Conservation (phyloP, 148 eudicot species). For the Heliamphora exappendiculata region DNA sequence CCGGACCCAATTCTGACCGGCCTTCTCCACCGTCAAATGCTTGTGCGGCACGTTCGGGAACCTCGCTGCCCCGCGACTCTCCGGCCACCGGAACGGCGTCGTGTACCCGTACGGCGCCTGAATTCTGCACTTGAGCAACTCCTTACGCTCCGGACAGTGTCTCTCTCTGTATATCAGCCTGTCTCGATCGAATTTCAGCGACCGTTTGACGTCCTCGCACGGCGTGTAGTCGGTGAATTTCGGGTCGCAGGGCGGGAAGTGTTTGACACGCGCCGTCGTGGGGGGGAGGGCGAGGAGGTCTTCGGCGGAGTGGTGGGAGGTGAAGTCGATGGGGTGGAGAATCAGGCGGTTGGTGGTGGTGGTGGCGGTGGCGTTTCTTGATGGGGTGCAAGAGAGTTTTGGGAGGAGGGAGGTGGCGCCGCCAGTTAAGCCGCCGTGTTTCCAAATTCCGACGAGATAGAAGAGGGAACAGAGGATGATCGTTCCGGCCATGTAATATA, state of each 20-base stretch:
- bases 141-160: slow-evolving; percentile 58
- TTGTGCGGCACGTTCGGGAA: slow-evolving; percentile 89
- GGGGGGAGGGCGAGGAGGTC: slow-evolving; percentile 14
- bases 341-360: background rate
- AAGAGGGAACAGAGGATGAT: slow-evolving; percentile 29
- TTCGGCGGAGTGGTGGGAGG: slow-evolving; percentile 44
- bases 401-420: slow-evolving; percentile 18
- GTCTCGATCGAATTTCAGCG: slow-evolving; percentile 48
- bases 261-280: slow-evolving; percentile 26
- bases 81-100: slow-evolving; percentile 79
- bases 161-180: slow-evolving; percentile 55
- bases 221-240: slow-evolving; percentile 65
- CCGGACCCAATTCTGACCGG: slow-evolving; percentile 90
- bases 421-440: slow-evolving; percentile 24
- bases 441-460: slow-evolving; percentile 34
- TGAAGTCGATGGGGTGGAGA: slow-evolving; percentile 70
- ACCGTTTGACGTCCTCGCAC: slow-evolving; percentile 58
- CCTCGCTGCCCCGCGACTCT: slow-evolving; percentile 67
- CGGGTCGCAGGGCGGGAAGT: slow-evolving; percentile 46
- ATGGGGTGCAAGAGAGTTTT: slow-evolving; percentile 1
- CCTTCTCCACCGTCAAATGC: slow-evolving; percentile 85
- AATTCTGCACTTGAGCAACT: slow-evolving; percentile 46
- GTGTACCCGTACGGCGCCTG: slow-evolving; percentile 69
- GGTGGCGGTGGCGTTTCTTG: background rate
- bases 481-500: slow-evolving; percentile 23